phyloP scores from a whole-genome alignment of 164 flowering plant species.

The Piper betle region DNA sequence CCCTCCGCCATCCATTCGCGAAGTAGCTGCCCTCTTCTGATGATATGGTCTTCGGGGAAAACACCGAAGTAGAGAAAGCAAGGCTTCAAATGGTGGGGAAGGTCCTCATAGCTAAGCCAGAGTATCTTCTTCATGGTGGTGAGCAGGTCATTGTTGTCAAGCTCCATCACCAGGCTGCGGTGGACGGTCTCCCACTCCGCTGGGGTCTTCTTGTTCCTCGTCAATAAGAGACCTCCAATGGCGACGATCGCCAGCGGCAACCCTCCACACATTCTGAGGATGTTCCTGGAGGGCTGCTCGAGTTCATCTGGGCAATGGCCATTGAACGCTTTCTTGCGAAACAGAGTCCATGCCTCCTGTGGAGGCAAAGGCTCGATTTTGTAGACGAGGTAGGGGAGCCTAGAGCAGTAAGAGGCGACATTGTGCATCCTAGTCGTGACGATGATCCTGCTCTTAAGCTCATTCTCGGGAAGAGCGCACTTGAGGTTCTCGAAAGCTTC shows the following conservation, averaged over 20 bases:
- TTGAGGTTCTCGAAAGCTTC: constrained; percentile 17
- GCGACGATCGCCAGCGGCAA: constrained; percentile 16
- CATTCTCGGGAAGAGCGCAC: constrained; percentile 18
- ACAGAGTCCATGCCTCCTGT: constrained; percentile 23
- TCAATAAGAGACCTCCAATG: constrained; percentile 13
- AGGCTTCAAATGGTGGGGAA: neutral
- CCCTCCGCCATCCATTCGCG: neutral
- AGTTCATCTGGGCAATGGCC: constrained; percentile 9
- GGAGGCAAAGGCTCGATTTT: neutral
- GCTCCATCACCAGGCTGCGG: constrained; percentile 7
- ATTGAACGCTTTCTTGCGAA: constrained; percentile 15
- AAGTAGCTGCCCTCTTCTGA: neutral
- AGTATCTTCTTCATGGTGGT: neutral
- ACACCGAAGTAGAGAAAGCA: neutral
- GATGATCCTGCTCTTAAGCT: constrained; percentile 20
- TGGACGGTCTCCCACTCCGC: constrained; percentile 10
- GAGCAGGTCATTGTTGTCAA: constrained; percentile 3
- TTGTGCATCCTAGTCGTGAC: constrained; percentile 20
- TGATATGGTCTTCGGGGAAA: neutral
- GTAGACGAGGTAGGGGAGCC: too few species aligned
- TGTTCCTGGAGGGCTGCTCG: neutral
- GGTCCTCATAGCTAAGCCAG: neutral
- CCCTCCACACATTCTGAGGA: constrained; percentile 13
- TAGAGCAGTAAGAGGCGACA: neutral
- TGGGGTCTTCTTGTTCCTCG: constrained; percentile 2